Conservation (phyloP, 768 basidiomycete genomes). For the Scleroderma citrinum region DNA sequence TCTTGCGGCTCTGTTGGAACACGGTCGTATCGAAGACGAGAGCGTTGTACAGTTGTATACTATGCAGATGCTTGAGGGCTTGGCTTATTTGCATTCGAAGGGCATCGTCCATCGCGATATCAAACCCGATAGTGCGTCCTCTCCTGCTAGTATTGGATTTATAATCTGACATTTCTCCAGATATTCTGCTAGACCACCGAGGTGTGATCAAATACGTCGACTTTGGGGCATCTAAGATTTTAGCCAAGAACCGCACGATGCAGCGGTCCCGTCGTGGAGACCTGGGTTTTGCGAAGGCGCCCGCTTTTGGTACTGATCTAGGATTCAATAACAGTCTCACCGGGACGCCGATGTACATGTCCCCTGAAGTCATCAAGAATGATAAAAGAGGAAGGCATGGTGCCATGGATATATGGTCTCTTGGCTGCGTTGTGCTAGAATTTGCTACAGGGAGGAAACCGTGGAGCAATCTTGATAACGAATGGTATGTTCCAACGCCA, state of each 20-base stretch:
- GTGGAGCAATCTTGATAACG: constrained; percentile 98
- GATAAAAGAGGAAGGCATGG: constrained; percentile 83
- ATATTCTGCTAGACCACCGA: constrained; percentile 84
- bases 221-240: constrained; percentile 95
- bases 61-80: constrained; percentile 93
- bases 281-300: constrained; percentile 27
- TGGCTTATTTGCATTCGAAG: constrained; percentile 89
- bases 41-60: constrained; percentile 93
- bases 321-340: constrained; percentile 83
- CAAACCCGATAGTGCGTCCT: constrained; percentile 90
- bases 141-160: neutral
- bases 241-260: constrained; percentile 85
- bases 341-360: constrained; percentile 99
- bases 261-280: constrained; percentile 60
- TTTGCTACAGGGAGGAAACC: constrained; percentile 96
- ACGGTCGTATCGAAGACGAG: constrained; percentile 95
- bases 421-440: constrained; percentile 96
- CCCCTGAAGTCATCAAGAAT: constrained; percentile 96
- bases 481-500: constrained; percentile 61
- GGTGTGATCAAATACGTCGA: constrained; percentile 97
- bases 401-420: constrained; percentile 97
- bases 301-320: constrained; percentile 33
- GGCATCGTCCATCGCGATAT: constrained; percentile 95
- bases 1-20: constrained; percentile 80
- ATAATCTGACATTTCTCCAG: constrained; percentile 36